These are phyloP conservation scores for Nymphaea colorata DNA, from an alignment of 164 flowering plant species.

Conservation along the genomic window DNA sequence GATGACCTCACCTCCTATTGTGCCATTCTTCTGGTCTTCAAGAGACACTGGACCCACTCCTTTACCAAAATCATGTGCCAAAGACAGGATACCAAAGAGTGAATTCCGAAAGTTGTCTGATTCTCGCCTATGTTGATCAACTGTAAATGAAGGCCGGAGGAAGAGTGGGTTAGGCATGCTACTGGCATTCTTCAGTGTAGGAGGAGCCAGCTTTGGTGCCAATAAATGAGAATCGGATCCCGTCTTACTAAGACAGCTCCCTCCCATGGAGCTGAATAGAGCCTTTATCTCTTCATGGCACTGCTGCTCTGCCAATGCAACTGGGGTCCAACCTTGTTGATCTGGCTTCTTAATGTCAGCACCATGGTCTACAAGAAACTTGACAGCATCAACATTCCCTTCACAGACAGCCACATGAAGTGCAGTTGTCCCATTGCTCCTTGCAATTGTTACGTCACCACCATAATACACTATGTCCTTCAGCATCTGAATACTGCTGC, in stretches of 20 bases:
- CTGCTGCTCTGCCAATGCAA: constrained; percentile 75
- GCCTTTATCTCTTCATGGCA: constrained; percentile 58
- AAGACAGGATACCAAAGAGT: constrained; percentile 69
- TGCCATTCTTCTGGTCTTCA: background rate
- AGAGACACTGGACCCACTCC: constrained; percentile 11
- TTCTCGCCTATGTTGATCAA: constrained; percentile 22
- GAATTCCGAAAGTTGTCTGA: constrained; percentile 60
- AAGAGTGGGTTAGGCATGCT: background rate
- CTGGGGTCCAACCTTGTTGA: constrained; percentile 65
- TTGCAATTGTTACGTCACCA: constrained; percentile 34
- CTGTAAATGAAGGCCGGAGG: background rate
- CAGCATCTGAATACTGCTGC: constrained; percentile 43
- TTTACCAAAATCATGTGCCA: constrained; percentile 12
- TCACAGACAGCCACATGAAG: constrained; percentile 78
- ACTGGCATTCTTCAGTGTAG: background rate
- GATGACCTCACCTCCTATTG: background rate
- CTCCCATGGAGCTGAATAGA: constrained; percentile 36
- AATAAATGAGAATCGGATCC: background rate
- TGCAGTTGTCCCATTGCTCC: constrained; percentile 42
- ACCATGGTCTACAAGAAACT: constrained; percentile 45
- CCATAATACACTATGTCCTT: constrained; percentile 33
- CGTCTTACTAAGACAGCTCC: constrained; percentile 30
- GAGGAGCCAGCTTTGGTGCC: background rate
- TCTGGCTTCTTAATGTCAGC: constrained; percentile 53
- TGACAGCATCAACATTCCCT: constrained; percentile 49